Evolutionary conservation across 176 grass and related monocot genomes (phyloP), one percentile per base, ranked within the genome.

Genomic region (Musa beccarii): DNA sequence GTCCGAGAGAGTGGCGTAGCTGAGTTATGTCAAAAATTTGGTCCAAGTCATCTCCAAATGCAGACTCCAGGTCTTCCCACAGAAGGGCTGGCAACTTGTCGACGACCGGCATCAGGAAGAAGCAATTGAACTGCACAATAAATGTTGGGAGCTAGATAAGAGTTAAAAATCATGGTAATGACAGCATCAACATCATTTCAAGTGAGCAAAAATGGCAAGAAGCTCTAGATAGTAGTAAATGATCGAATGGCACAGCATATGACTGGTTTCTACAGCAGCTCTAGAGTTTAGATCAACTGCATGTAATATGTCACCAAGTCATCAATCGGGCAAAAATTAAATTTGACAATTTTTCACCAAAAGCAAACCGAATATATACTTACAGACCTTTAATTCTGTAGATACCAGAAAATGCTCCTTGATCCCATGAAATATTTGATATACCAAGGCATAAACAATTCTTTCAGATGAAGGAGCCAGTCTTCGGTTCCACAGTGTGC

Each of bases 381-480:
- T 54, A 75, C 74, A 29, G 14, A 93, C 90, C 94, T 97, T 97
- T 29, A 97, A 81, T 85, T 97, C 94, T 75, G 94, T 87, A 50
- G 90, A 90, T 49, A 93, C 88, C 71, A 97, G 82, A 80, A 97
- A 97, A 78, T 97, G 94, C 66, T 97, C 90, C 74, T 89, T 97
- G 79, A 97, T 97, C 68, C 94, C 90, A 69, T 91, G 90, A 56
- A 91, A 97, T 89, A 97, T 97, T 78, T 91, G 90, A 72, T 97
- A 86, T 12, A 97, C 90, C 79, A 97, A 69, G 14, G 86, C 94
- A 84, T 88, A 97, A 20, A 97, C 88, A 80, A 93, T 84, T 51
- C 90, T 84, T 79, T 97, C 94, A 25, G 90, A 97, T 56, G 94
- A 97, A 24, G 84, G 86, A 22, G 81, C 86, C 69, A 97, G 82